Evolutionary conservation across 805 yeast genomes (phyloP), one percentile per base, ranked within the genome.

Genomic region (Hanseniaspora mollemarum): DNA sequence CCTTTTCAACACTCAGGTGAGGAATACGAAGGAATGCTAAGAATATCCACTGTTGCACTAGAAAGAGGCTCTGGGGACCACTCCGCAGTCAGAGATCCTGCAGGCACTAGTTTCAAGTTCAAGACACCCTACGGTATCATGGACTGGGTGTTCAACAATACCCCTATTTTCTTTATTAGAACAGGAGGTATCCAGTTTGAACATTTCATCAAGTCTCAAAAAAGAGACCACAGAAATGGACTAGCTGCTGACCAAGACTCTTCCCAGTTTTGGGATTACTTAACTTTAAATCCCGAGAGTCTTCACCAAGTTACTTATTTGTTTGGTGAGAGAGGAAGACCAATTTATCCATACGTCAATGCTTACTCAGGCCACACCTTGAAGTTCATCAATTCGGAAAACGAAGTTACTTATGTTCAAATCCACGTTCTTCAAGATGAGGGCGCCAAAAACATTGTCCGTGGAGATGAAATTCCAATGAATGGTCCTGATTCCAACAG

Each of bases 171-270:
- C 68, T 85, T 85, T 70, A 68, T 85, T 56, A 78, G 94, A 70
- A 94, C 86, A 65, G 87, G 90, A 49, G 64, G 61, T 36, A 71
- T 80, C 53, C 84, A 86, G 71, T 86, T 85, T 71, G 92, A 94
- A 43, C 85, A 80, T 61, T 84, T 85, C 62, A 85, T 85, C 62
- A 94, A 86, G 68, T 82, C 94, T 19, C 94, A 86, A 67, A 84
- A 85, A 78, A 76, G 94, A 70, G 75, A 81, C 69, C 92, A 94
- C 19, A 76, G 53, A 33, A 54, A 56, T 19, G 72, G 74, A 57
- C 64, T 77, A 59, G 73, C 72, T 31, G 62, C 59, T 28, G 57
- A 54, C 24, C 53, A 53, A 19, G 82, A 78, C 57, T 69, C 78
- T 21, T 66, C 74, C 55, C 65, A 67, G 64, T 72, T 71, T 60